Base-by-base conservation (phyloP, 2,329 filamentous ascomycete species). In the Xylariaceae sp. region DNA sequence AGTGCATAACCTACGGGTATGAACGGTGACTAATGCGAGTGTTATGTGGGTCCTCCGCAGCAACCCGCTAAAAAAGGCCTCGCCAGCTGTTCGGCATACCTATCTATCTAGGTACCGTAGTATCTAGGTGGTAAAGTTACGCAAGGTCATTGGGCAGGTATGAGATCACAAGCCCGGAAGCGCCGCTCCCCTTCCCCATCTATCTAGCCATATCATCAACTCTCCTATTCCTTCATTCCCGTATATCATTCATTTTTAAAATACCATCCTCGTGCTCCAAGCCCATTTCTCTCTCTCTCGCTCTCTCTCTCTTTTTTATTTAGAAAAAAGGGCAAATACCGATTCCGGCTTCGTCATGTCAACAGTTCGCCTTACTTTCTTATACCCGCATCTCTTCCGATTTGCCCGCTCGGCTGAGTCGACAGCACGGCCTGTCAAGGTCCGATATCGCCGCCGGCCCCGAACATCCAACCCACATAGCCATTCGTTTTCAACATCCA, bases 341-440 rank as follows among this genome's bases (percentile, higher is more conserved):
- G n/a, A 42, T 42, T 6, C 35, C 12, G 47, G 46, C 54, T 19
- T 19, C 3, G 68, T 64, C 58, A 89, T 89, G 83, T 77, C 84
- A 59, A 76, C 80, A 29, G 73, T 76, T 57, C 78, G 85, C 64
- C 74, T 89, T 56, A 80, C 81, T 12, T 88, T 88, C 65, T 74
- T 89, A 19, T 88, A 87, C 62, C 85, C 86, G 45, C 82, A 84
- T 62, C 71, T 88, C 52, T 80, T 86, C 69, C 81, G 84, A 52
- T 74, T 77, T 12, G 68, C 77, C 60, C 75, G 77, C 59, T 62
- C 68, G 59, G 65, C 70, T 70, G 67, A 81, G 70, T 67, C 74
- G 71, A 67, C 74, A 69, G 41, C 72, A 60, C 71, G 74, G 62
- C 68, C 73, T 62, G 70, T 74, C 11, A 70, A 77, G 51, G 70